Conservation (phyloP, 192 early-diverging fungal species). For the Backusella tarrabulga region DNA sequence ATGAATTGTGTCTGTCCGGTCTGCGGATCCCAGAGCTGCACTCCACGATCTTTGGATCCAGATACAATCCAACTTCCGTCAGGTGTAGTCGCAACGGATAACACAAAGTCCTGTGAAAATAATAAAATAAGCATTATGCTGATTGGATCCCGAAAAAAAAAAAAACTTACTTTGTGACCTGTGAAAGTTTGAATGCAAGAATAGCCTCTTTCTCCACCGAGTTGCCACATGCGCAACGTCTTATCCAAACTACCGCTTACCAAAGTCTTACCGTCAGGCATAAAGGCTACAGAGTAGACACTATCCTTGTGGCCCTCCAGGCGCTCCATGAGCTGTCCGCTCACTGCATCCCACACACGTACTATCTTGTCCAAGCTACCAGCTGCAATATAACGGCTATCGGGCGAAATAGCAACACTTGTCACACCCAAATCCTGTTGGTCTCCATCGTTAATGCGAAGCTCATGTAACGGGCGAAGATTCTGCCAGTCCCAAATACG, state of each 20-base stretch:
- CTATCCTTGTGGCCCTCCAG: conserved; percentile 95
- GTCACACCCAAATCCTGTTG: conserved; percentile 94
- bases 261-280: conserved; percentile 89
- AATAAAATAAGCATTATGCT: not conserved
- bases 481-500: conserved; percentile 87
- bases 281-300: conserved; percentile 95
- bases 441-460: conserved; percentile 76
- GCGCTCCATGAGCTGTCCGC: conserved; percentile 80
- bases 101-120: conserved; percentile 90
- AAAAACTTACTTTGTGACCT: conserved; percentile 49
- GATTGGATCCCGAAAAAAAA: not conserved
- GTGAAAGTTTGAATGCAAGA: conserved; percentile 44
- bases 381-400: conserved; percentile 84
- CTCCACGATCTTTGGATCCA: conserved; percentile 88
- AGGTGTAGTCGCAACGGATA: conserved; percentile 86
- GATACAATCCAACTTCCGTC: conserved; percentile 90
- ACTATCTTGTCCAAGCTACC: conserved; percentile 94
- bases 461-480: conserved; percentile 65
- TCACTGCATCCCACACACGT: conserved; percentile 89
- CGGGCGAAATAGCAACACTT: conserved; percentile 90
- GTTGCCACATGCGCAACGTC: conserved; percentile 90
- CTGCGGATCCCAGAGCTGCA: conserved; percentile 92
- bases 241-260: conserved; percentile 92
- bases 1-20: conserved; percentile 71
- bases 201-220: conserved; percentile 45